Percentiles rank a stretch among this genome's conserved stretches.
Conservation (phyloP, 2,329 filamentous ascomycete genomes). For the Sphaerostilbella broomeana region DNA sequence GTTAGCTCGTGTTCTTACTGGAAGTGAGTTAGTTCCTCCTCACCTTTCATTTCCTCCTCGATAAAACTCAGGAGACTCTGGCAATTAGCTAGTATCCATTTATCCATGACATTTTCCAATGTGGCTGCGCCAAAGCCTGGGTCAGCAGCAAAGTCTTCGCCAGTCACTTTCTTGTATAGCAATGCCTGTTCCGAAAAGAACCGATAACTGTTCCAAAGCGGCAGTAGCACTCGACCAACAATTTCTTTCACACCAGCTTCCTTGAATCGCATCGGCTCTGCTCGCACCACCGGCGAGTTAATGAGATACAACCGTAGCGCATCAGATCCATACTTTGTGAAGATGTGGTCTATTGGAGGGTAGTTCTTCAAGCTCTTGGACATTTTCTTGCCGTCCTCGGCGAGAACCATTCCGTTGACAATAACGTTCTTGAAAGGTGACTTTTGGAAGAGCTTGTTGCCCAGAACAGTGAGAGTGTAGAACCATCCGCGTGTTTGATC, state of each 20-base stretch:
- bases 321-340: conserved; percentile 85
- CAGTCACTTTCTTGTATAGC: conserved; percentile 78
- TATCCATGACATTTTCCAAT: conserved; percentile 90
- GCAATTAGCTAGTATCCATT: conserved; percentile 88
- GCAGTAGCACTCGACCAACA: conserved; percentile 81
- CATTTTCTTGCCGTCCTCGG: conserved; percentile 98
- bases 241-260: conserved; percentile 91
- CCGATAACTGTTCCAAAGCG: conserved; percentile 94
- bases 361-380: conserved; percentile 96
- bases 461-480: conserved; percentile 83
- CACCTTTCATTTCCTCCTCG: conserved; percentile 81
- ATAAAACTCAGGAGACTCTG: conserved; percentile 89
- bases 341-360: conserved; percentile 76
- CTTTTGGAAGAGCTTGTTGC: conserved; percentile 77
- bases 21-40: conserved; percentile 24
- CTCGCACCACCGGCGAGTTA: conserved; percentile 90
- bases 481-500: conserved; percentile 97
- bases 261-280: conserved; percentile 85
- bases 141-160: conserved; percentile 71
- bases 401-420: conserved; percentile 91
- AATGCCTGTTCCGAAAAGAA: conserved; percentile 89
- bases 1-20: background rate
- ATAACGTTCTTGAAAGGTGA: conserved; percentile 92
- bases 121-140: conserved; percentile 65
- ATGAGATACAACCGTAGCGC: conserved; percentile 92